phyloP scores from a whole-genome alignment of 192 early-diverging fungal species.

The Lobosporangium transversale region DNA sequence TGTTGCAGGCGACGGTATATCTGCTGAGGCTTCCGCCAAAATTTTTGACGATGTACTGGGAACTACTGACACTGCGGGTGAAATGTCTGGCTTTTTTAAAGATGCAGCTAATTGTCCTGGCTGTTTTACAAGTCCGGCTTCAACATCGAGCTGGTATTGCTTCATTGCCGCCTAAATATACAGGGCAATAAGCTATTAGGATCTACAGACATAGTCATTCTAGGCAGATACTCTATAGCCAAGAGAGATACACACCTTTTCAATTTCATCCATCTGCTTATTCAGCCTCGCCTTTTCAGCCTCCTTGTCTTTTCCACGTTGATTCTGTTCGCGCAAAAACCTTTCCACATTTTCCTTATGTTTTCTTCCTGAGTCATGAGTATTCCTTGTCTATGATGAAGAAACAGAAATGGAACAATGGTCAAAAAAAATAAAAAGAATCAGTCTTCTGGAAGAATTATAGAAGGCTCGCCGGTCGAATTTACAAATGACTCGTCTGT shows the following conservation, averaged over 20 bases:
- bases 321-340: slow-evolving; percentile 71
- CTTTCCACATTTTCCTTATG: slow-evolving; percentile 87
- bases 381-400: slow-evolving; percentile 42
- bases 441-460: background rate
- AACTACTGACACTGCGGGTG: background rate
- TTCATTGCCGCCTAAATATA: slow-evolving; percentile 57
- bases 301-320: slow-evolving; percentile 59
- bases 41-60: background rate
- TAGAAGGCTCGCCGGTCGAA: background rate
- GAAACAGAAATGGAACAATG: slow-evolving; percentile 2
- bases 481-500: background rate
- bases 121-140: slow-evolving; percentile 43
- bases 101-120: slow-evolving; percentile 9
- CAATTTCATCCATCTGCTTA: slow-evolving; percentile 75
- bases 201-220: too few species aligned
- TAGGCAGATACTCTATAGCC: too few species aligned
- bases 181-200: too few species aligned
- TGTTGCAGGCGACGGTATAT: background rate
- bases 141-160: slow-evolving; percentile 54
- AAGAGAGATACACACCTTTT: slow-evolving; percentile 44
- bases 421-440: background rate
- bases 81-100: background rate
- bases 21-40: background rate
- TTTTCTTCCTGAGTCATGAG: slow-evolving; percentile 81
- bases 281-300: slow-evolving; percentile 54